Evolutionary conservation across 768 basidiomycete genomes (phyloP).

Genomic region (Kwoniella bestiolae): DNA sequence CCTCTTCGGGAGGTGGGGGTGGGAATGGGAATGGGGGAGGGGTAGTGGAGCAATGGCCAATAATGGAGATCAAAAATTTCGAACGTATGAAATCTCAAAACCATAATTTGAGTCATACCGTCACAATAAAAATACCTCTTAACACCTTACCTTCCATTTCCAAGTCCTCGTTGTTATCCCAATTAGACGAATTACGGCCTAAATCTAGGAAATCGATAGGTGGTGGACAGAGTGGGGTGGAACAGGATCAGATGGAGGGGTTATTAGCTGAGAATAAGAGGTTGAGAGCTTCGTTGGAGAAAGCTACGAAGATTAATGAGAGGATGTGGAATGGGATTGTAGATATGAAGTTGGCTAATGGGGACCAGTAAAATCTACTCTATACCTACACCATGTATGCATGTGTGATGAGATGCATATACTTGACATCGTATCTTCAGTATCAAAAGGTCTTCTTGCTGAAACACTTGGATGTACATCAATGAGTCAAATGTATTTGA

Average conservation of each 20-base stretch:
- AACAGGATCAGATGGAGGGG: conserved; percentile 60
- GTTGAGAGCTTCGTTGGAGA: conserved; percentile 72
- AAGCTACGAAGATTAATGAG: conserved; percentile 90
- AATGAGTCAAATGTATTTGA: no score
- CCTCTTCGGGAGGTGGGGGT: conserved; percentile 6
- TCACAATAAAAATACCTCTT: conserved; percentile 42
- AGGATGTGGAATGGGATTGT: conserved; percentile 89
- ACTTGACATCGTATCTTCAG: background rate
- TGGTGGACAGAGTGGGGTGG: background rate
- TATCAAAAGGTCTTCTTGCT: no score
- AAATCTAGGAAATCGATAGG: background rate
- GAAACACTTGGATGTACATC: no score
- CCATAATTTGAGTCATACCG: conserved; percentile 42
- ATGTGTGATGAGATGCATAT: background rate
- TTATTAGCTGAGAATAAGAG: conserved; percentile 73
- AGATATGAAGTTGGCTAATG: conserved; percentile 56
- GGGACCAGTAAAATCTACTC: conserved; percentile 1
- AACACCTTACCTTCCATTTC: background rate
- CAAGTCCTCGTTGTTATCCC: background rate
- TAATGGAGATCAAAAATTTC: conserved; percentile 54
- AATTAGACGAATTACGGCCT: conserved; percentile 16
- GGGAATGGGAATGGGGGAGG: conserved; percentile 22
- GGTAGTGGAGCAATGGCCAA: conserved; percentile 35
- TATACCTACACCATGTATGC: background rate
- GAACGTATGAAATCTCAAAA: conserved; percentile 55